These are phyloP conservation scores for Trametes polyzona DNA, from an alignment of 1,284 basidiomycete genomes.

Conservation along the genomic window DNA sequence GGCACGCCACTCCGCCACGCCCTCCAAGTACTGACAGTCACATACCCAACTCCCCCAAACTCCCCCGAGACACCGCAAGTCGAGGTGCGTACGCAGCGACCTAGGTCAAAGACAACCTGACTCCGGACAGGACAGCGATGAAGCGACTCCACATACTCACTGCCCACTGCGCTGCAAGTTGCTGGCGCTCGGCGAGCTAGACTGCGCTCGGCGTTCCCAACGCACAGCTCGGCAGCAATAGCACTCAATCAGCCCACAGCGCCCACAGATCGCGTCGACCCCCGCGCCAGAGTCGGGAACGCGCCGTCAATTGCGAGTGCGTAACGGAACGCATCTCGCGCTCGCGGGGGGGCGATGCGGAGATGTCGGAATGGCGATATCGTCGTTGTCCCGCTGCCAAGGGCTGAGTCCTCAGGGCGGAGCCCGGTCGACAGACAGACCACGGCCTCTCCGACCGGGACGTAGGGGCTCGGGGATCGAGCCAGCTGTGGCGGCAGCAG, in stretches of 20 bases:
- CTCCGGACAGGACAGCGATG: no score
- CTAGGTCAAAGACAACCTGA: no score
- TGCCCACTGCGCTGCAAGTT: neutral
- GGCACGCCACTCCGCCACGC: neutral
- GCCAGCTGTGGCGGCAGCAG: no score
- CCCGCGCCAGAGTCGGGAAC: neutral
- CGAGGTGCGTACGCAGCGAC: no score
- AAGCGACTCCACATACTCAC: neutral
- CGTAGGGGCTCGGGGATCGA: neutral
- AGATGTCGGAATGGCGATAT: constrained; percentile 20
- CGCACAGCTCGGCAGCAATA: neutral
- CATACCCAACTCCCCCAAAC: no score
- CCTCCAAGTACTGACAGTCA: neutral
- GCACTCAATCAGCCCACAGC: neutral
- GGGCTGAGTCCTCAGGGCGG: no score
- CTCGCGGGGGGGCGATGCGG: no score
- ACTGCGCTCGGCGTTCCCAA: neutral
- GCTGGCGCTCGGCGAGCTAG: neutral
- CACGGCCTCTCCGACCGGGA: no score
- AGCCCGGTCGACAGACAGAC: no score
- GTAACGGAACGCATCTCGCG: neutral
- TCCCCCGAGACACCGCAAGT: no score
- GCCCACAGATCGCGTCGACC: constrained; percentile 3
- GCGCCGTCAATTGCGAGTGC: no score
- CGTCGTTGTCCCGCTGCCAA: constrained; percentile 11